Percentiles rank a stretch among this genome's conserved stretches.
These are phyloP conservation scores for Penicillium lividum DNA, from an alignment of 495 filamentous ascomycete species.

Conservation along the genomic window DNA sequence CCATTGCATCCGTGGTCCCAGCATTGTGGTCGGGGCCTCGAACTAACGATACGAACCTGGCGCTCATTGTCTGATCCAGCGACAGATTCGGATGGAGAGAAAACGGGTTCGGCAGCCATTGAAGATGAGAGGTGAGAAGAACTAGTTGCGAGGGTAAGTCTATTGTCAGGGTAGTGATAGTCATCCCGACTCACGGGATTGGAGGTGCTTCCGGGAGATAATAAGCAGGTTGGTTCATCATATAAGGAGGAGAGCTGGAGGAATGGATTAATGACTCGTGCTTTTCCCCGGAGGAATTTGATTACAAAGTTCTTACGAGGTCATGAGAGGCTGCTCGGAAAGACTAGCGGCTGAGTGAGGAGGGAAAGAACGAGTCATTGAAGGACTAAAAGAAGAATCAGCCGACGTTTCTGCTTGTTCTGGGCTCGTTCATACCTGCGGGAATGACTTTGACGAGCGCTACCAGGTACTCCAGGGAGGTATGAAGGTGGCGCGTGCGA, in stretches of 20 bases:
- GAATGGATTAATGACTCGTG: not conserved
- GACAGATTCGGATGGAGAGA: constrained; percentile 34
- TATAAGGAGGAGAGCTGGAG: constrained; percentile 21
- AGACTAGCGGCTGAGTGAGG: constrained; percentile 14
- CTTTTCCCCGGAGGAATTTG: not conserved
- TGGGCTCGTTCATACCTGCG: constrained; percentile 18
- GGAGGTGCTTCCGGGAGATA: constrained; percentile 23
- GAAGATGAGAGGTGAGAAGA: constrained; percentile 27
- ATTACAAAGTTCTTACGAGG: constrained; percentile 15
- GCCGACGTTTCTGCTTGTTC: too few species aligned
- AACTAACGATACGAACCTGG: constrained; percentile 68
- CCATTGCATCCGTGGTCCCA: constrained; percentile 97
- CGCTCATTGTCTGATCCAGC: constrained; percentile 42
- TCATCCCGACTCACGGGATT: constrained; percentile 21
- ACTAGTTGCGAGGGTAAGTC: constrained; percentile 2
- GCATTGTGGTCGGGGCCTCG: constrained; percentile 84
- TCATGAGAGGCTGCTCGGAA: constrained; percentile 24
- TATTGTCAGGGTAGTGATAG: not conserved
- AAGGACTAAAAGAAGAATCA: constrained; percentile 17
- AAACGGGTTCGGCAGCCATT: constrained; percentile 32
- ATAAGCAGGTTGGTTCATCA: constrained; percentile 28
- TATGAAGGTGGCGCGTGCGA: constrained; percentile 19
- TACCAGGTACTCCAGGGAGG: constrained; percentile 14
- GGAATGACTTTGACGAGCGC: constrained; percentile 17
- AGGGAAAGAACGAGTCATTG: constrained; percentile 20